phyloP scores from a whole-genome alignment of 2,329 filamentous ascomycete genomes.

The Colletotrichum horii region DNA sequence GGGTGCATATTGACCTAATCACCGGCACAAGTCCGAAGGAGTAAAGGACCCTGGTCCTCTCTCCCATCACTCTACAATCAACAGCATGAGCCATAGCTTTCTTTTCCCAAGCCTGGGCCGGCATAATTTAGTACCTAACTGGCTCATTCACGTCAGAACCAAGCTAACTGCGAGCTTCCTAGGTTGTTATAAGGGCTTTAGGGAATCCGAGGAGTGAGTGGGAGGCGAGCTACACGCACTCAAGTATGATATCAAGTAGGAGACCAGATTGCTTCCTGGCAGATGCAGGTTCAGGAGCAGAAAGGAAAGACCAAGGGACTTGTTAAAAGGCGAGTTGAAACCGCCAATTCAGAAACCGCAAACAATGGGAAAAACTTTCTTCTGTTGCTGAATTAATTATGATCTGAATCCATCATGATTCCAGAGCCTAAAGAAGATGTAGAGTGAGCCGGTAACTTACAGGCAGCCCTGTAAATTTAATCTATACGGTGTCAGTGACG shows the following conservation, averaged over 20 bases:
- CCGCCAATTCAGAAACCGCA: background rate
- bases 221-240: background rate
- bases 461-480: background rate
- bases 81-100: rapidly evolving
- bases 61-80: background rate
- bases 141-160: no score
- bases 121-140: no score
- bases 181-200: background rate
- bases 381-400: no score
- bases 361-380: no score
- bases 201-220: background rate
- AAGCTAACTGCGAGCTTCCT: background rate
- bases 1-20: rapidly evolving
- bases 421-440: no score
- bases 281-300: background rate
- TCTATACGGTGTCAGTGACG: background rate
- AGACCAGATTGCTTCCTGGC: background rate
- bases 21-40: rapidly evolving
- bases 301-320: background rate
- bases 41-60: rapidly evolving
- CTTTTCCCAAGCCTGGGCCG: background rate
- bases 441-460: background rate
- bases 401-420: background rate
- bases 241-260: background rate
- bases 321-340: background rate